Evolutionary conservation across 2,329 filamentous ascomycete species (phyloP), one percentile per base, ranked within the genome.

Genomic region (Daldinia sp.): DNA sequence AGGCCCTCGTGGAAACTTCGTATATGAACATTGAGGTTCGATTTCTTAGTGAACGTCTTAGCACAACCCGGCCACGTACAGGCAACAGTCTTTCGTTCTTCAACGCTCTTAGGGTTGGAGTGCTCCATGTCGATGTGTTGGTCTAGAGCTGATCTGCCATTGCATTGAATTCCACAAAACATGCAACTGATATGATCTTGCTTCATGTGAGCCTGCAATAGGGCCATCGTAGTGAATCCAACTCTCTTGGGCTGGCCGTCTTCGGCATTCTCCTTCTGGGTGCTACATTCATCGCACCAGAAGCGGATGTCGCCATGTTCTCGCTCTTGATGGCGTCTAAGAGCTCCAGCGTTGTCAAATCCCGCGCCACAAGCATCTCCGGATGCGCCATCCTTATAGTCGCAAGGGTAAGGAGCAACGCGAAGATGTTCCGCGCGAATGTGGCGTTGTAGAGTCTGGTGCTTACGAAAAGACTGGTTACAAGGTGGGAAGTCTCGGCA

Each of bases 391-490:
- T 71, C 67, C 15, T 75, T 74, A 64, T 90, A 84, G 0, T 84
- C 82, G 78, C 95, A 98, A 4, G 85, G 84, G 75, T 90, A 97
- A 0, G 93, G 89, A 51, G 90, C 88, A 66, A 91, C 81, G 30
- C 90, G 84, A 42, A 95, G 82, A 78, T 98, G 95, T 12, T 90
- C 90, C 9, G 88, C 88, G 60, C 90, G 88, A 70, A 97, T 88
- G 78, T 98, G 95, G 58, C 92, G 90, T 77, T 94, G 89, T 15
- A 98, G 85, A 0, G 94, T 97, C 72, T 93, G 90, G 77, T 93
- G 91, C 80, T 97, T 98, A 68, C 95, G 88, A 79, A 98, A 98
- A 20, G 88, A 89, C 80, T 93, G 88, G 18, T 87, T 86, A 80
- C 94, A 97, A 0, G 87, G 88, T 1, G 87, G 85, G 73, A 88